Evolutionary conservation across 2,329 filamentous ascomycete species (phyloP), one percentile per base, ranked within the genome.

Genomic region (Fusarium keratoplasticum): DNA sequence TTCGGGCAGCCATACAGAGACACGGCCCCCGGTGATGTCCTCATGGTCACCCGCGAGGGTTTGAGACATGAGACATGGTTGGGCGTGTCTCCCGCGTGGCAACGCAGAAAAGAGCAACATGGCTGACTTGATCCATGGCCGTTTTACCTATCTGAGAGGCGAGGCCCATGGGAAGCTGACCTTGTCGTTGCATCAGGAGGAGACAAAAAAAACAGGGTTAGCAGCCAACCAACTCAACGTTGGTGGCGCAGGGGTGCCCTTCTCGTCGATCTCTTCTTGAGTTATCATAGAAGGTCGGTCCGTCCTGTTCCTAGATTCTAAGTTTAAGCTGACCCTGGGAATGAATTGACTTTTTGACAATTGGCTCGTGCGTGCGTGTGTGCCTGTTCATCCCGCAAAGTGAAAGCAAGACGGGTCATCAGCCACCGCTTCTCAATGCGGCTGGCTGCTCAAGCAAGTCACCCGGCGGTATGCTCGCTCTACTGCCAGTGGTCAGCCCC

Each of bases 331-430:
- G 22, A 47, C 63, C 54, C 52, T 58, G 33, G 40, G 31, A 29
- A 33, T 29, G 44, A 62, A 63, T 72, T 72, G 66, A 64, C 68
- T 74, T 66, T 71, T 61, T 36, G 52, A 14, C 42, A 64, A 71
- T 50, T 75, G 65, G 76, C 70, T 75, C 68, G 74, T 72, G 74
- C 70, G 63, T 64, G 54, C 66, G 74, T 72, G 74, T 66, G 65
- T 64, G 58, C 25, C 64, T 66, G 61, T 69, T 69, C 55, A 61
- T 68, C 61, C 52, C 55, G 47, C 36, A 47, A 36, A 36, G 50
- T 31, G 50, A n/a, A 29, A 55, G 27, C 50, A 40, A 22, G 44
- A 38, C 25, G 20, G 42, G 22, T 27, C 27, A 18, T 31, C 33
- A 50, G 61, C 44, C 61, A 63, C 44, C 7, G 20, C 55, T 54